phyloP scores from a whole-genome alignment of 306 rosid genomes.

The Pyrus communis region DNA sequence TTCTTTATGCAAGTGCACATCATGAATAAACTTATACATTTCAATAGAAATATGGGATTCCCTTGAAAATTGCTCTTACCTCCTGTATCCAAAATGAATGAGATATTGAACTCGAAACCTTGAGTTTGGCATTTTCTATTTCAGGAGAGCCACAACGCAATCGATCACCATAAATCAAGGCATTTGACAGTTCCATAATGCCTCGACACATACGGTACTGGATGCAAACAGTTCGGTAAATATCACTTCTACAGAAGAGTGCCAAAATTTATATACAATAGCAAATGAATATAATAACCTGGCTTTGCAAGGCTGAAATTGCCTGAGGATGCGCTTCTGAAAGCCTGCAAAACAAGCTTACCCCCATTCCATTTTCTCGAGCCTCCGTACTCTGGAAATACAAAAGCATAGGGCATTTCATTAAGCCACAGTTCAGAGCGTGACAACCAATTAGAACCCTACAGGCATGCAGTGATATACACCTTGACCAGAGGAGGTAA shows the following conservation, averaged over 20 bases:
- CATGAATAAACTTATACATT: not conserved
- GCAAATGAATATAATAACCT: conserved; percentile 35
- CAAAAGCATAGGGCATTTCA: not conserved
- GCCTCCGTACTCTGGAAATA: conserved; percentile 75
- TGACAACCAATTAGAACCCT: not conserved
- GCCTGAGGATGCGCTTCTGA: conserved; percentile 95
- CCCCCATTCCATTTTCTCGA: conserved; percentile 87
- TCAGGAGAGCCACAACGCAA: conserved; percentile 83
- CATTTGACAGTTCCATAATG: conserved; percentile 86
- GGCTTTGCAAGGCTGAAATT: conserved; percentile 79
- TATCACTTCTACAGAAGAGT: conserved; percentile 4
- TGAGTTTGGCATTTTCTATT: conserved; percentile 67
- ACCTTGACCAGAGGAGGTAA: conserved; percentile 93
- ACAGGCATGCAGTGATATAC: not conserved
- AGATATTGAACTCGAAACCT: conserved; percentile 35
- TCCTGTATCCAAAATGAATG: conserved; percentile 62
- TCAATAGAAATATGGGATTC: not conserved
- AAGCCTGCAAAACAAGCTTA: conserved; percentile 85
- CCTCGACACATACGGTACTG: conserved; percentile 94
- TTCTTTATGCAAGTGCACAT: not conserved
- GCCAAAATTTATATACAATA: not conserved
- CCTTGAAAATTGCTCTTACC: conserved; percentile 28
- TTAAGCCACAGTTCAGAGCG: not conserved
- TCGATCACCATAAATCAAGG: conserved; percentile 85
- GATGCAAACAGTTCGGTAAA: conserved; percentile 26